Conservation (phyloP, 371 early-diverging fungal species). For the Cladochytrium tenue region DNA sequence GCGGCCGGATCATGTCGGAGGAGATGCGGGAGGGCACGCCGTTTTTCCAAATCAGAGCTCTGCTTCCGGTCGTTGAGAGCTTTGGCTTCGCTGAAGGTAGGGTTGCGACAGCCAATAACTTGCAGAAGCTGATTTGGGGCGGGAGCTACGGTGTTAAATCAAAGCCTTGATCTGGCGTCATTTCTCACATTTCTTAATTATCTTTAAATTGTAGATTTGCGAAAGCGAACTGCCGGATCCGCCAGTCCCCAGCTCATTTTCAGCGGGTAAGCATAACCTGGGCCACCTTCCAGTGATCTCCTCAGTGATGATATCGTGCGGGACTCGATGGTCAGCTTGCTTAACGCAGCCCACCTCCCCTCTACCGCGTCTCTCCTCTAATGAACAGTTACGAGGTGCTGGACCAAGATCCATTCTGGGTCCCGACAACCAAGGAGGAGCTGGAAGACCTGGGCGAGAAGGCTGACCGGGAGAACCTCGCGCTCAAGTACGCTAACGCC, state of each 20-base stretch:
- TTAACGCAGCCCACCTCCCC: not conserved
- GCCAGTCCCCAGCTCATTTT: constrained; percentile 94
- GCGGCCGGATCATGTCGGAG: constrained; percentile 86
- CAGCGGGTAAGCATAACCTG: constrained; percentile 67
- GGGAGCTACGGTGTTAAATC: too few relatives aligned
- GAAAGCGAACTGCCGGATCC: constrained; percentile 90
- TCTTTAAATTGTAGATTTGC: constrained; percentile 86
- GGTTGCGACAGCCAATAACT: not conserved
- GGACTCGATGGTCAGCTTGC: not conserved
- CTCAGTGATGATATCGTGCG: not conserved
- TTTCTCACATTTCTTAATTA: too few relatives aligned
- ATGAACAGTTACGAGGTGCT: constrained; percentile 77
- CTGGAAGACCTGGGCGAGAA: constrained; percentile 96
- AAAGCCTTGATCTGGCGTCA: too few relatives aligned
- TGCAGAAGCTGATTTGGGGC: too few relatives aligned
- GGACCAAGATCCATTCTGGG: constrained; percentile 97
- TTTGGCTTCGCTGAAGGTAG: constrained; percentile 97
- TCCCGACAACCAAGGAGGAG: constrained; percentile 94
- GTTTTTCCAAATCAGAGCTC: constrained; percentile 87
- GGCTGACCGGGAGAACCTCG: constrained; percentile 93
- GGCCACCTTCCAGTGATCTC: not conserved
- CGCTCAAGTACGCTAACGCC: constrained; percentile 91
- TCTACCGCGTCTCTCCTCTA: not conserved
- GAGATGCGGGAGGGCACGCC: constrained; percentile 95
- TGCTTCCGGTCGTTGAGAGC: constrained; percentile 96